Evolutionary conservation across 1,284 basidiomycete genomes (phyloP), one percentile per base, ranked within the genome.

Genomic region (Naganishia cerealis): DNA sequence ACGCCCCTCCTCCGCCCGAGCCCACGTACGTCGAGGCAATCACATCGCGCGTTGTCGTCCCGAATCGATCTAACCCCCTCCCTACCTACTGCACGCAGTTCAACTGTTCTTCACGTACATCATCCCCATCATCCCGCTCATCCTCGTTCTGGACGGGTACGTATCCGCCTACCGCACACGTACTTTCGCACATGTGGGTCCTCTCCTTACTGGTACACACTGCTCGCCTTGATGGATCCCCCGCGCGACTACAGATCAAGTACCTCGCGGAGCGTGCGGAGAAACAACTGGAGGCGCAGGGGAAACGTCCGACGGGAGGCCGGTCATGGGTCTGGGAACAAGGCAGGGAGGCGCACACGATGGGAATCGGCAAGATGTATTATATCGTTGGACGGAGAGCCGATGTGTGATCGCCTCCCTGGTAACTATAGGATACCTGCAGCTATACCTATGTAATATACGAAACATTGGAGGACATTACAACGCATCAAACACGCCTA

Each of bases 101-200:
- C 72, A 71, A 24, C 71, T 79, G 8, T 71, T 79, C 58, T 75
- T 79, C 72, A 78, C 77, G 36, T 79, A 78, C 57, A 52, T 76
- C 24, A 73, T 79, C 39, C 77, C 77, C 15, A 56, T 79, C 48
- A 73, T 78, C 46, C 77, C 77, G 16, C 59, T 75, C 55, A 72
- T 77, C 36, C 67, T 78, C 16, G 72, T 75, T 16, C 48, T 79
- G 13, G 77, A 79, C 70, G 77, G 77, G 16, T 73, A 74, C 42
- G 70, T 76, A 13, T 76, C 76, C 3, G 70, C 72, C 9, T 78
- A 73, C 42, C 71, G 77, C 8, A 75, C 76, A 16, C 71, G 76
- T 5, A 50, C 53, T 24, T 69, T 71, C 39, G 57, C 62, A 46
- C 71, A 72, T 33, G 71, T 70, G 21, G 54, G 67, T 68, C 26